These are phyloP conservation scores for Solanum sitiens DNA, from an alignment of 257 asterid genomes.

Conservation along the genomic window DNA sequence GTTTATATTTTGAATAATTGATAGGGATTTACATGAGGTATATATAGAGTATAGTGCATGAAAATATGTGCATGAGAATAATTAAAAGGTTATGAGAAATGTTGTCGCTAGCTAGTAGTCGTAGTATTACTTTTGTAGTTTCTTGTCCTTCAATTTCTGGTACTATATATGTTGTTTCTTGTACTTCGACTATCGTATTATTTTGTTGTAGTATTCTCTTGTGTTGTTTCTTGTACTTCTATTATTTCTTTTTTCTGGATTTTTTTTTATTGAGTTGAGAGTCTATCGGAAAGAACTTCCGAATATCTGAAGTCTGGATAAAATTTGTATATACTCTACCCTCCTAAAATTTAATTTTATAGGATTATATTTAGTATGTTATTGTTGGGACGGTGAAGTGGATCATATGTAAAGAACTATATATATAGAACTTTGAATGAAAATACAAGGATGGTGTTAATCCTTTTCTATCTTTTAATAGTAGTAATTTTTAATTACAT, in stretches of 20 bases:
- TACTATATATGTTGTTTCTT: not conserved
- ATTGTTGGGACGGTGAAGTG: not conserved
- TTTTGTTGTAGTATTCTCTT: not conserved
- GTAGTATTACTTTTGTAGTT: not conserved
- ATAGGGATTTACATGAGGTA: not conserved
- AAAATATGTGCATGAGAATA: not conserved
- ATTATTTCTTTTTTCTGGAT: not conserved
- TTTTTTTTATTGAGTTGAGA: not conserved
- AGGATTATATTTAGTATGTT: accelerated
- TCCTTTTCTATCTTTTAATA: not conserved
- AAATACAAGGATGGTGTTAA: not conserved
- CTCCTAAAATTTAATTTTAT: not conserved
- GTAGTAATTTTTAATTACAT: not conserved
- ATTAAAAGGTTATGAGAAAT: not conserved
- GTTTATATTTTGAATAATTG: not conserved
- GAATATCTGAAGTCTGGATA: not conserved
- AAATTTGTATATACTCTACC: not conserved
- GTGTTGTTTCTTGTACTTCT: not conserved
- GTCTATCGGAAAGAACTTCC: not conserved
- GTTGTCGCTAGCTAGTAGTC: not conserved
- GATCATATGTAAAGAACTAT: not conserved
- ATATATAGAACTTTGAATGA: not conserved
- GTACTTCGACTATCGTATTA: not conserved
- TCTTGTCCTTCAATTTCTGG: not conserved
- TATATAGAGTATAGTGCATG: not conserved